A percentile compares a stretch with the other conserved stretches of the same genome.
Evolutionary conservation across 225 moss, liverwort and hornwort species (phyloP).

Genomic region (Asterella californica): DNA sequence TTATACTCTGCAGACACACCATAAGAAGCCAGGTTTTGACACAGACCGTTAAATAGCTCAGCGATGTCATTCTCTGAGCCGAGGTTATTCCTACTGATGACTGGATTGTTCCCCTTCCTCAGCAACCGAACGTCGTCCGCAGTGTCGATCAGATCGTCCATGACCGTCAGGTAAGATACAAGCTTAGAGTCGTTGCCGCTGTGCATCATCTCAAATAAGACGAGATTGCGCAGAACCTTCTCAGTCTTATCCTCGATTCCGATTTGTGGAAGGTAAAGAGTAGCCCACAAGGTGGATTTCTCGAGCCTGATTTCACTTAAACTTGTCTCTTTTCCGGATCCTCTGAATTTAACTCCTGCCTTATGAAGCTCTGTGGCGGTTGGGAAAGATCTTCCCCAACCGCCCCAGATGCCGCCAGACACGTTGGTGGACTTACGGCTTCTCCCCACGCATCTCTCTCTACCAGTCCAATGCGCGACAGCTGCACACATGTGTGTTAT

Average conservation of each 20-base stretch:
- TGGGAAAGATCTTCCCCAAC: neutral
- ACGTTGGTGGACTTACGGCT: too few species aligned
- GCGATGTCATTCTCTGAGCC: slow-evolving; percentile 16
- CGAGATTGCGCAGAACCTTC: neutral
- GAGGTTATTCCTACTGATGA: neutral
- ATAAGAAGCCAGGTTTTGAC: neutral
- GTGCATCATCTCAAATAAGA: neutral
- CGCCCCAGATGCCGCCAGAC: too few species aligned
- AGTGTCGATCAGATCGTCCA: neutral
- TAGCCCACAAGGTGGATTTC: neutral
- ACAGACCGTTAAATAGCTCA: slow-evolving; percentile 1
- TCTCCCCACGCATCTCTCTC: too few species aligned
- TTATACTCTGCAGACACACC: neutral
- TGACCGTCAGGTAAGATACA: neutral
- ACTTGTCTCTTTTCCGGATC: neutral
- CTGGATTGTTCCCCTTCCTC: neutral
- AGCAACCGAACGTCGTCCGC: neutral
- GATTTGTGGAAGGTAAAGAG: neutral
- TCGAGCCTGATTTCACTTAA: neutral
- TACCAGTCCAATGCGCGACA: too few species aligned
- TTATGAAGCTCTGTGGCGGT: neutral
- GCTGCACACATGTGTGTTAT: too few species aligned
- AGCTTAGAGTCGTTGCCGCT: neutral
- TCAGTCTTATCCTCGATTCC: neutral
- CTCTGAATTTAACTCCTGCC: neutral